These are phyloP conservation scores for Geranium rotundifolium DNA, from an alignment of 345 rosid genomes.

Conservation along the genomic window DNA sequence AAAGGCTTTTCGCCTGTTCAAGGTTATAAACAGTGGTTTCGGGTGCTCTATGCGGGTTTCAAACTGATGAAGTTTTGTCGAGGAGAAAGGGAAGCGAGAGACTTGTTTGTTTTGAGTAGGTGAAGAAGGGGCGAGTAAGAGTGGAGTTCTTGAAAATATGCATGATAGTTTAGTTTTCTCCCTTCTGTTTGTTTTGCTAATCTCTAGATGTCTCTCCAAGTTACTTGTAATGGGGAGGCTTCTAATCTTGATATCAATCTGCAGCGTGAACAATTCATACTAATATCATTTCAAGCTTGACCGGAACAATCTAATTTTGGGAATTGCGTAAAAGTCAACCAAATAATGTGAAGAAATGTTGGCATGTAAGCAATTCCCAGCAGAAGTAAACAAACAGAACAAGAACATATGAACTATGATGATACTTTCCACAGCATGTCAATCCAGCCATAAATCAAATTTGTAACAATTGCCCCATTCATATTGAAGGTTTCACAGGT, in stretches of 20 bases:
- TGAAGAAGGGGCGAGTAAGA: neutral
- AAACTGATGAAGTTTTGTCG: slow-evolving; percentile 2
- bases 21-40: slow-evolving; percentile 32
- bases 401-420: no score
- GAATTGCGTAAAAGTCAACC: no score
- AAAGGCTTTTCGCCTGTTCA: slow-evolving; percentile 71
- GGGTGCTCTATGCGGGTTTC: slow-evolving; percentile 9
- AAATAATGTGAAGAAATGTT: no score
- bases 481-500: no score
- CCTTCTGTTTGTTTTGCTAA: neutral
- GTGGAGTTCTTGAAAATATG: neutral
- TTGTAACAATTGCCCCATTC: no score
- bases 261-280: neutral
- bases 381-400: no score
- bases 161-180: neutral
- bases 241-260: neutral
- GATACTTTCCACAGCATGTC: no score
- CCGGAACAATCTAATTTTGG: neutral
- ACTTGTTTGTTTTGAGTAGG: slow-evolving; percentile 6
- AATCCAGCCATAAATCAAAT: no score
- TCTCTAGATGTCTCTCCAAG: slow-evolving; percentile 6
- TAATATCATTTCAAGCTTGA: neutral
- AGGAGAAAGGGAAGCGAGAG: slow-evolving; percentile 15
- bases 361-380: no score
- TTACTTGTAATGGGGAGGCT: neutral